Evolutionary conservation across 495 filamentous ascomycete species (phyloP), one percentile per base, ranked within the genome.

Genomic region (Ramalina peruviana): DNA sequence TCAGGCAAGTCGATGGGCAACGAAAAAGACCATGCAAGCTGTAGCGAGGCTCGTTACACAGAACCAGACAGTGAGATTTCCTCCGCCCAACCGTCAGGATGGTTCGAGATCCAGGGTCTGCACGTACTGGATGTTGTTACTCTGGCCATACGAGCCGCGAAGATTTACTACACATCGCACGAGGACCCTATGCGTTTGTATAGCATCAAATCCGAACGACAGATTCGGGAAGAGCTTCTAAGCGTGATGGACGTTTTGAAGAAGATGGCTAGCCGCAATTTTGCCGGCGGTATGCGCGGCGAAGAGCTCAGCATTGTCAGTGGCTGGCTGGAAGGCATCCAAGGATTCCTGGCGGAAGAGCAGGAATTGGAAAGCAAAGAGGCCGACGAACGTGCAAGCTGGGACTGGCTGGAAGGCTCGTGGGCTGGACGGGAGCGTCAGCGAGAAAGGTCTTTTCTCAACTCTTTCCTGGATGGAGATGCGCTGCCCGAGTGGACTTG

Each of bases 101-200:
- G 83, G 75, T 76, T 85, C 59, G 86, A 96, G 60, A 73, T 95
- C 6, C 85, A 96, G 62, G 92, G 92, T 7, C 76, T 95, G 68
- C 85, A 93, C 50, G 76, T 98, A 37, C 70, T 96, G 36, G 92
- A 97, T 59, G 78, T 94, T 42, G 81, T 90, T 65, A 98, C 92
- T 3, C 72, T 96, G 40, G 89, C 89, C 13, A 95, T 98, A 51
- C 81, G 87, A 33, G 89, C 93, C 6, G 92, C 92, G 33, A 94
- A 88, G 61, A 81, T 88, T 40, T 98, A 96, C 68, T 97, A 96
- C 65, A 94, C 88, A 6, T 67, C 83, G 1, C 88, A 96, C 60
- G 79, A 88, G 58, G 70, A 82, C 19, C 85, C 88, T 6, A 80
- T 86, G 50, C 81, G 85, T 21, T 68, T 96, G n/a, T 84, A 87